Conservation (phyloP, 495 filamentous ascomycete species). For the Glarea lozoyensis region DNA sequence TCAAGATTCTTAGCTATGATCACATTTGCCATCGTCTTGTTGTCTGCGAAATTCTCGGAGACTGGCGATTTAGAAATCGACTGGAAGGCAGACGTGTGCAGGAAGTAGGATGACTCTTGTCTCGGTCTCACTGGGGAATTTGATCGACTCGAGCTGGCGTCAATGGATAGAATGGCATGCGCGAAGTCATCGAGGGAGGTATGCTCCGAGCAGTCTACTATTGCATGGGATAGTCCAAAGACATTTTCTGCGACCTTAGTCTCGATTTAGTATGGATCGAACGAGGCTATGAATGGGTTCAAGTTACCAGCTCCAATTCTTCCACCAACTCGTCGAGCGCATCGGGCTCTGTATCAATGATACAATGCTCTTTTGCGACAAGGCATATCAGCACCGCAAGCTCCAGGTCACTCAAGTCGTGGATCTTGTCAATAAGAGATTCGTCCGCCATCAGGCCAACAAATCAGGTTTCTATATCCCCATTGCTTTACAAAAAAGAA, state of each 20-base stretch:
- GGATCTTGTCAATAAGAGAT: conserved; percentile 52
- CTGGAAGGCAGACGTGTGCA: conserved; percentile 14
- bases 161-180: conserved; percentile 50
- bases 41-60: conserved; percentile 19
- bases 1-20: conserved; percentile 77
- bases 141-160: conserved; percentile 21
- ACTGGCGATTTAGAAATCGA: conserved; percentile 17
- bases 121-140: conserved; percentile 26
- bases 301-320: conserved; percentile 60
- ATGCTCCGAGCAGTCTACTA: conserved; percentile 60
- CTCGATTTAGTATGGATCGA: neutral
- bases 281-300: neutral
- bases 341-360: conserved; percentile 63
- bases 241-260: conserved; percentile 53
- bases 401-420: conserved; percentile 77
- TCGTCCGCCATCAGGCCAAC: conserved; percentile 48
- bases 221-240: conserved; percentile 58
- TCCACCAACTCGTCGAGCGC: conserved; percentile 54
- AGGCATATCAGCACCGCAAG: conserved; percentile 77
- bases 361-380: conserved; percentile 72
- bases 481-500: neutral
- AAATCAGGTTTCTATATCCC: neutral
- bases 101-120: conserved; percentile 22
- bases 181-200: conserved; percentile 77
- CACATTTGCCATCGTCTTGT: conserved; percentile 59